Percentiles rank a stretch among this genome's conserved stretches.
These are phyloP conservation scores for Penicillium flavigenum DNA, from an alignment of 495 filamentous ascomycete species.

Conservation along the genomic window DNA sequence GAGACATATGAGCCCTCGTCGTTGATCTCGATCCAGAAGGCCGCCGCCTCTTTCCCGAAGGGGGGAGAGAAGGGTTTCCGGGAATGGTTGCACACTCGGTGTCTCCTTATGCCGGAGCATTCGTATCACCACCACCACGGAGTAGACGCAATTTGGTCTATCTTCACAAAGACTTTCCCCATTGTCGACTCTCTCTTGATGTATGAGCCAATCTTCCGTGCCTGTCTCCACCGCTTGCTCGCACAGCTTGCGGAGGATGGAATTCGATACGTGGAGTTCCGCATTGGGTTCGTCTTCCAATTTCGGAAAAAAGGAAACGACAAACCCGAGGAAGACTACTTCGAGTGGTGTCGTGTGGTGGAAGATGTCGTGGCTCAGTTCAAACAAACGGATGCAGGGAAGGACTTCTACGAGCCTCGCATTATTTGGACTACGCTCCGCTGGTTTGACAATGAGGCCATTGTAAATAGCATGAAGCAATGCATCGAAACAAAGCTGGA, in stretches of 20 bases:
- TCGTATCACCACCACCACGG: slow-evolving; percentile 77
- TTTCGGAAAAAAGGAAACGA: slow-evolving; percentile 61
- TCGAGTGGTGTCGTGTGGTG: slow-evolving; percentile 65
- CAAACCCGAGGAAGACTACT: slow-evolving; percentile 58
- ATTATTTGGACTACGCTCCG: slow-evolving; percentile 85
- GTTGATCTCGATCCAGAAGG: slow-evolving; percentile 58
- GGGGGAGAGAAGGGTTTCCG: slow-evolving; percentile 70
- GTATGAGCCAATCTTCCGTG: slow-evolving; percentile 89
- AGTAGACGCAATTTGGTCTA: slow-evolving; percentile 74
- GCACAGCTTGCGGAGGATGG: slow-evolving; percentile 70
- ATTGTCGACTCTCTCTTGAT: slow-evolving; percentile 70
- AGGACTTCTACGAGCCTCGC: slow-evolving; percentile 77
- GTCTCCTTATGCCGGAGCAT: slow-evolving; percentile 66
- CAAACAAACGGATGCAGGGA: slow-evolving; percentile 65
- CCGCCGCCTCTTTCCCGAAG: slow-evolving; percentile 71
- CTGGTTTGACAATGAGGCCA: slow-evolving; percentile 55
- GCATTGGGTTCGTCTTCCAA: slow-evolving; percentile 58
- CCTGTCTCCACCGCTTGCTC: slow-evolving; percentile 67
- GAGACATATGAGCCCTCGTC: slow-evolving; percentile 55
- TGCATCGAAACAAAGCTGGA: slow-evolving; percentile 76
- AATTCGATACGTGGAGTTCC: slow-evolving; percentile 73
- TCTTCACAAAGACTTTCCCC: slow-evolving; percentile 69
- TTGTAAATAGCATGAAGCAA: slow-evolving; percentile 77
- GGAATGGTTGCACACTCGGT: slow-evolving; percentile 73
- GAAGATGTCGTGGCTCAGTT: slow-evolving; percentile 79